A percentile compares a stretch with the other conserved stretches of the same genome.
Evolutionary conservation across 306 rosid species (phyloP).

Genomic region (Hylodesmum podocarpum): DNA sequence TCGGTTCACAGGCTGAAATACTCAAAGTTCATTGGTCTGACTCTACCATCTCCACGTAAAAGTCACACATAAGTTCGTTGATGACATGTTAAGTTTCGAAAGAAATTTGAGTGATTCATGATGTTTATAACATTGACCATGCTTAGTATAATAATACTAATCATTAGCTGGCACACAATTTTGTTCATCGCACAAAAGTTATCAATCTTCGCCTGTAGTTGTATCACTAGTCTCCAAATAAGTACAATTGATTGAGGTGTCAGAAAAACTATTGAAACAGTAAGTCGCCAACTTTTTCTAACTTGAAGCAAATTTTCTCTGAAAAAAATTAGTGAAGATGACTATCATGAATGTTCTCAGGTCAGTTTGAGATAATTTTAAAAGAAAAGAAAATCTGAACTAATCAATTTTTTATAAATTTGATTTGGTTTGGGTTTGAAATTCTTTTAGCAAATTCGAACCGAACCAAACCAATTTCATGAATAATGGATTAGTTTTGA

Average conservation of each 20-base stretch:
- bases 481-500: too few relatives aligned
- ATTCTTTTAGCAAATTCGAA: too few relatives aligned
- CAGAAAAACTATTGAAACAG: neutral
- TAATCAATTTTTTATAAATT: too few relatives aligned
- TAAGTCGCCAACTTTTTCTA: neutral
- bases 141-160: neutral
- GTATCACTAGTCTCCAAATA: neutral
- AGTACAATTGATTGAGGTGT: neutral
- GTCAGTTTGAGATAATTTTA: too few relatives aligned
- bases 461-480: too few relatives aligned
- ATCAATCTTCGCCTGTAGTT: neutral
- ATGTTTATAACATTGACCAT: neutral
- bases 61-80: neutral
- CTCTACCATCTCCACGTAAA: neutral
- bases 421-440: too few relatives aligned
- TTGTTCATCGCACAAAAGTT: neutral
- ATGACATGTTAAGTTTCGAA: neutral
- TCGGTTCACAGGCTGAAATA: neutral
- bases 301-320: neutral
- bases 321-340: neutral
- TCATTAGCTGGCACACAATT: neutral
- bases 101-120: neutral
- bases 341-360: too few relatives aligned
- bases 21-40: slow-evolving; percentile 4
- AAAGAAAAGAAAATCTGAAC: too few relatives aligned